Conservation (phyloP, 2,329 filamentous ascomycete genomes). For the Polychaeton citri region DNA sequence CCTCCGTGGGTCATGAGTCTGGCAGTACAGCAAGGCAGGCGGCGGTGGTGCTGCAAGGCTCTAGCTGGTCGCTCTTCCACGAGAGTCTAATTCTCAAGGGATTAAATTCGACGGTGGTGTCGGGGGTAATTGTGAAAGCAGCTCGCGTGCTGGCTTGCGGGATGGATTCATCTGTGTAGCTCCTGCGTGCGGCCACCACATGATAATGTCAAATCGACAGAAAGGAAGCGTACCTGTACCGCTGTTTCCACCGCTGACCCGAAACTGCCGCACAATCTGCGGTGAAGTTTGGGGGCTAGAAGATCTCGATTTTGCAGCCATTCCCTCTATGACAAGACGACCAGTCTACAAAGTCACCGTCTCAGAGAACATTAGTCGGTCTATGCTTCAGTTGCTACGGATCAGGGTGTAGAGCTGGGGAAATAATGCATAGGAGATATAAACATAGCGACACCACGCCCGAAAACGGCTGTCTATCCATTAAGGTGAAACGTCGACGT, state of each 20-base stretch:
- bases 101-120: background rate
- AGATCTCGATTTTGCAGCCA: background rate
- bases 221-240: conserved; percentile 3
- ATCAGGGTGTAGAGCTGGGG: background rate
- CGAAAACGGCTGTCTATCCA: too few relatives aligned
- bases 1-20: conserved; percentile 1
- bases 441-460: too few relatives aligned
- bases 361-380: background rate
- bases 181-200: too few relatives aligned
- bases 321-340: background rate
- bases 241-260: conserved; percentile 4
- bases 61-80: conserved; percentile 2
- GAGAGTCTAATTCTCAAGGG: background rate
- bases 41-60: background rate
- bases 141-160: background rate
- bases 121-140: background rate
- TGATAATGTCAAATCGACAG: too few relatives aligned
- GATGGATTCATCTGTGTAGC: background rate
- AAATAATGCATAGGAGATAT: background rate
- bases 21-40: conserved; percentile 1
- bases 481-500: too few relatives aligned
- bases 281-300: conserved; percentile 7
- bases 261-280: conserved; percentile 6
- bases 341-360: background rate
- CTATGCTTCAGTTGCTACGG: background rate